A percentile compares a stretch with the other conserved stretches of the same genome.
phyloP scores from a whole-genome alignment of 805 yeast species.

The Metschnikowia lachancei region DNA sequence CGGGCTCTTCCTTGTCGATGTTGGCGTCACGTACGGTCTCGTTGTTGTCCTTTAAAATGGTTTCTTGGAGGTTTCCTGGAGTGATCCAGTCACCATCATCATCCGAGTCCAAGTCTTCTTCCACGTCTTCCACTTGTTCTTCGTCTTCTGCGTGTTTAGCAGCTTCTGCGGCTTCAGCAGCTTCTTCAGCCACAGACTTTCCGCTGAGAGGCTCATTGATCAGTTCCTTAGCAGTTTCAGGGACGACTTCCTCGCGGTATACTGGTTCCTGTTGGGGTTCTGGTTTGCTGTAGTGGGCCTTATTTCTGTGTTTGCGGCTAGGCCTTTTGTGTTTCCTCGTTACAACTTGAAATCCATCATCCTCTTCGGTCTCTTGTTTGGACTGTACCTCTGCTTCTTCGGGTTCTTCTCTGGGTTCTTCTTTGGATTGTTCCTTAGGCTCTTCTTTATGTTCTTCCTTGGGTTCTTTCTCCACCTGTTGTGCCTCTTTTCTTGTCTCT shows the following conservation, averaged over 20 bases:
- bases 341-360: constrained; percentile 27
- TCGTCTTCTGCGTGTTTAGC: no score
- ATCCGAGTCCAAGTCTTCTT: constrained; percentile 47
- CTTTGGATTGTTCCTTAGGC: constrained; percentile 5
- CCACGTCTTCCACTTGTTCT: background rate
- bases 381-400: background rate
- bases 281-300: background rate
- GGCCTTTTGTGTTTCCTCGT: constrained; percentile 13
- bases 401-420: background rate
- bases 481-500: constrained; percentile 2
- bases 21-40: constrained; percentile 48
- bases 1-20: constrained; percentile 27
- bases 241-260: no score
- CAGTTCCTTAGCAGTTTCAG: no score
- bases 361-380: constrained; percentile 12
- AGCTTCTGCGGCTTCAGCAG: no score
- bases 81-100: constrained; percentile 93
- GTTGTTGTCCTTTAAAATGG: constrained; percentile 62
- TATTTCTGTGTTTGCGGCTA: constrained; percentile 1
- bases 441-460: constrained; percentile 10
- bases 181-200: no score
- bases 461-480: background rate
- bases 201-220: no score
- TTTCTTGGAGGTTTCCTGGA: constrained; percentile 74
- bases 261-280: background rate